Base-by-base conservation (phyloP, 75 land plant genomes). In the Sequoiadendron giganteum region DNA sequence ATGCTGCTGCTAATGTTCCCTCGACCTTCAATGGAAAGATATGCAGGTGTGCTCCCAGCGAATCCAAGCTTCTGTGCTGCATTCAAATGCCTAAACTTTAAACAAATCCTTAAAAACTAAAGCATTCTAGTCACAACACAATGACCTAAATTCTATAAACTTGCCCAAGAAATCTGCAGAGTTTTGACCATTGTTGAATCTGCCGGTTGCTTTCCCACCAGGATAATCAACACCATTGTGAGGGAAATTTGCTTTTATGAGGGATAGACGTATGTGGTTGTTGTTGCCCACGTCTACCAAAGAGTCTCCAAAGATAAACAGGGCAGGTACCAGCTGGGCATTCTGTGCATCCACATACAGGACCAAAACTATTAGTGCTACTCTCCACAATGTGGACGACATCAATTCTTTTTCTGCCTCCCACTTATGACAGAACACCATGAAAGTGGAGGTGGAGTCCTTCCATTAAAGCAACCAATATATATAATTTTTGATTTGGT, bases 231-330 rank as follows among this genome's bases (percentile, higher is more conserved):
- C 85, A 39, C 95, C 95, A 80, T 93, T 91, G 87, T 88, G 91
- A 25, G 95, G 93, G 43, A 90, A 92, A 87, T 95, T 54, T 18
- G 93, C 92, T 85, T 89, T 93, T 82, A 75, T 43, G 2, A 90
- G 11, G 6, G 92, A 88, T 10, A 88, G n/a, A 19, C 30, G 10
- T 1, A 90, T 32, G 85, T 95, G 48, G 76, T 95, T 93, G 90
- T 95, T 95, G 92, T 93, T 95, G 61, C 95, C 95, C 0, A 92
- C 93, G 58, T 95, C 95, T 8, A 92, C 91, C 47, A 95, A 47
- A 19, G 95, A 95, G 86, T 93, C 95, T 61, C 94, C 95, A 39
- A 95, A 95, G 16, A 95, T 86, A 49, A 85, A 95, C 38, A 90
- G 13, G 0, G 95, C 95, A 1, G 93, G 91, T 19, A 88, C 94